phyloP scores from a whole-genome alignment of 257 asterid species.

The Eucommia ulmoides region DNA sequence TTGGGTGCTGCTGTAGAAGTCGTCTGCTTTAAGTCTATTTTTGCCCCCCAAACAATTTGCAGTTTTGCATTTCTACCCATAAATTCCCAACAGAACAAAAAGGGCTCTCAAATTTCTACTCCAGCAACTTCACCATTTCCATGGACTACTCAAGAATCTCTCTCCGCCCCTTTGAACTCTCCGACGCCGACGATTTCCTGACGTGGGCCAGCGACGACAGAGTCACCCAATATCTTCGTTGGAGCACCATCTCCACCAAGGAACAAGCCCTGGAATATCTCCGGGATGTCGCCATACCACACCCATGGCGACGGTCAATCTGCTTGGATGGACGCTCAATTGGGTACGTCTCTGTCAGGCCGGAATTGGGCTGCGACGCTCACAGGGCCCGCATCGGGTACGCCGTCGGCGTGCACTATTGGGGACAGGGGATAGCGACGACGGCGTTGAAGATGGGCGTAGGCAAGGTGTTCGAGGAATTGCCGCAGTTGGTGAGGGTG shows the following conservation, averaged over 20 bases:
- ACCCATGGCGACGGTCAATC: conserved; percentile 57
- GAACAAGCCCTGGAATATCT: conserved; percentile 45
- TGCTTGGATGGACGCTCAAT: conserved; percentile 40
- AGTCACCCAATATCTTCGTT: conserved; percentile 43
- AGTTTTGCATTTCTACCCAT: too few relatives aligned
- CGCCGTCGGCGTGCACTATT: conserved; percentile 33
- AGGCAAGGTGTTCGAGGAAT: conserved; percentile 29
- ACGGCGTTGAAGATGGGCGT: conserved; percentile 34
- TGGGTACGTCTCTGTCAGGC: conserved; percentile 52
- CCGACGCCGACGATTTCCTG: conserved; percentile 49
- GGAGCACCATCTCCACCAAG: conserved; percentile 34
- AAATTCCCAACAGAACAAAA: too few relatives aligned
- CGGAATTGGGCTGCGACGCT: conserved; percentile 28
- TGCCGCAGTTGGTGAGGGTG: conserved; percentile 40
- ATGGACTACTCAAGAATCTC: conserved; percentile 45
- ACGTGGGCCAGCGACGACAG: conserved; percentile 50
- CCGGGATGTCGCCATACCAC: conserved; percentile 48
- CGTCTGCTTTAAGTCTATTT: too few relatives aligned
- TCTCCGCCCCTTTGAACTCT: conserved; percentile 37
- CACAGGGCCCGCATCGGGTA: conserved; percentile 61
- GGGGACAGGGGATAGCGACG: conserved; percentile 58
- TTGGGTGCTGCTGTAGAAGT: too few relatives aligned
- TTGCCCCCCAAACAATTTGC: too few relatives aligned
- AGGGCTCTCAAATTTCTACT: too few relatives aligned
- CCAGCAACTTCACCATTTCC: background rate